Percentiles rank a stretch among this genome's conserved stretches.
phyloP scores from a whole-genome alignment of 2,329 filamentous ascomycete genomes.

The Ceratocystiopsis sp. region DNA sequence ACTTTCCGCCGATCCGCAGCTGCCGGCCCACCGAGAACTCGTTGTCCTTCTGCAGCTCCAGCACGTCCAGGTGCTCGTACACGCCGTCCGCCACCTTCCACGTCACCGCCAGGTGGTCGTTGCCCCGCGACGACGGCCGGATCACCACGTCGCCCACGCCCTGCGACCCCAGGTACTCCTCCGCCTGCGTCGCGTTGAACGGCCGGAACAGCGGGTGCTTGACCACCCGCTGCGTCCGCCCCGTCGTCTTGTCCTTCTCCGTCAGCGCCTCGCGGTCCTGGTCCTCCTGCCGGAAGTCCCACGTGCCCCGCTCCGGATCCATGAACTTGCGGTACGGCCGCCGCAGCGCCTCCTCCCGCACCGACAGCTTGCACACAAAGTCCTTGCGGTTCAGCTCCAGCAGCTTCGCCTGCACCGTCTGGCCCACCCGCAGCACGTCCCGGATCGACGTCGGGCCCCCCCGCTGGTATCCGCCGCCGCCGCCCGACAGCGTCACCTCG shows the following conservation, averaged over 20 bases:
- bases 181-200: slow-evolving; percentile 81
- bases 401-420: slow-evolving; percentile 79
- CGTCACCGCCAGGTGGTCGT: slow-evolving; percentile 87
- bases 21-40: slow-evolving; percentile 85
- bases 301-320: slow-evolving; percentile 62
- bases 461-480: too few relatives aligned
- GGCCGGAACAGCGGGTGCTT: slow-evolving; percentile 93
- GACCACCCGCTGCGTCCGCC: slow-evolving; percentile 82
- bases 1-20: slow-evolving; percentile 72
- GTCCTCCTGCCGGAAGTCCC: slow-evolving; percentile 71
- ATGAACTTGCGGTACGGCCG: slow-evolving; percentile 51
- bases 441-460: slow-evolving; percentile 33
- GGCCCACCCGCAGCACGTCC: slow-evolving; percentile 58
- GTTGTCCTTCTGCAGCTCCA: slow-evolving; percentile 92
- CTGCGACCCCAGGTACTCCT: slow-evolving; percentile 81
- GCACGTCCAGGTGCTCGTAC: slow-evolving; percentile 95
- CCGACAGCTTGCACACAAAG: slow-evolving; percentile 66
- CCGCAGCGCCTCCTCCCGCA: slow-evolving; percentile 66
- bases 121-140: slow-evolving; percentile 83
- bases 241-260: slow-evolving; percentile 72
- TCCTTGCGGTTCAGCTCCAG: slow-evolving; percentile 74
- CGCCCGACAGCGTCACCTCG: slow-evolving; percentile 43
- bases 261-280: slow-evolving; percentile 68
- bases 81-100: slow-evolving; percentile 96
- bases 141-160: slow-evolving; percentile 83